Base-by-base conservation (phyloP, 2,329 filamentous ascomycete genomes). In the Xylaria sp. region DNA sequence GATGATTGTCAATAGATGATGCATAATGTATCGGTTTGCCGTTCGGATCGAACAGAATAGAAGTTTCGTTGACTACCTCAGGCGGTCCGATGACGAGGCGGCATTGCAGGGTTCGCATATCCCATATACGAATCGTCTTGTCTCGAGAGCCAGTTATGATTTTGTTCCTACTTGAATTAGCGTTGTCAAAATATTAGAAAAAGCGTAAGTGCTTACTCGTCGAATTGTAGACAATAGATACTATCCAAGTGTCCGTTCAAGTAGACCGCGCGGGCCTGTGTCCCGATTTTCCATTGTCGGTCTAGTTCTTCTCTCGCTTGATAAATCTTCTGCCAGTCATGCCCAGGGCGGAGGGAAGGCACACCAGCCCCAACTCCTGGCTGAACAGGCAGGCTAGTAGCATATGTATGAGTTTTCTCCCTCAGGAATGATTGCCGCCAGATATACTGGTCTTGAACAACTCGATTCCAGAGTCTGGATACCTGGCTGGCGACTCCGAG, bases 211-310 rank as follows among this genome's bases (percentile, higher is more conserved):
- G 84, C 91, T 75, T 87, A 94, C 91, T 98, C 95, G 80, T 99
- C 96, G 79, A 98, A 99, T 78, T 99, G 96, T 66, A 97, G 89
- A 81, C 96, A 99, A 82, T 99, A 99, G 66, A 99, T 97, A 73
- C 94, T 98, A 80, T 99, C 96, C 32, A 91, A 90, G 79, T 99
- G 96, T 1, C 96, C 96, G 76, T 96, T 94, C 25, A 99, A 87
- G 80, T 98, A 98, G 65, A 97, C 90, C 0, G 94, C 91, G 55
- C 89, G 91, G 9, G 94, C 93, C 50, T 74, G 69, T 73, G 91
- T 90, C 65, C 92, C 92, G 60, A 90, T 84, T 75, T 89, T 90
- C 96, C 96, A 99, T 71, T 92, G 89, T 73, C 86, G 84, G 74
- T 94, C 91, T 70, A 99, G 86, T 71, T 92, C 87, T 69, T 90